Evolutionary conservation across 2,329 filamentous ascomycete species (phyloP), one percentile per base, ranked within the genome.

Genomic region (Pestalotiopsis sp.): DNA sequence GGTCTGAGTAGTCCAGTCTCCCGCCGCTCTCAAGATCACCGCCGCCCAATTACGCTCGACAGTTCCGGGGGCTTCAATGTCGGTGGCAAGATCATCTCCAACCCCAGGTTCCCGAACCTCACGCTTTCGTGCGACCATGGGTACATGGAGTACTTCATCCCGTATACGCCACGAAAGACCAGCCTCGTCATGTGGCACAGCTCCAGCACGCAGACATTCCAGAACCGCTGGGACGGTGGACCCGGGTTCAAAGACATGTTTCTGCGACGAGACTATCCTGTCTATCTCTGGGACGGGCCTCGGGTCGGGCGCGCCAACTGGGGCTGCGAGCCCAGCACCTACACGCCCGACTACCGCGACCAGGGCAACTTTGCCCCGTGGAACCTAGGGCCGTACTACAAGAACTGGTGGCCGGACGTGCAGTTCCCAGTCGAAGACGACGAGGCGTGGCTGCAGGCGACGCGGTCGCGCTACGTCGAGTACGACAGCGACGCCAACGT

Each of bases 231-330:
- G 75, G 79, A 80, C 70, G 79, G 79, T 56, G 79, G 79, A 59
- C 77, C 79, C 38, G 79, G 79, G n/a, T 81, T 75, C 74, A 81
- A 81, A 68, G 79, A 81, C 73, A 80, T 76, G 75, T 80, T 80
- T 64, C 69, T 81, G 59, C 77, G 79, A 45, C 75, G 76, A 4
- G 72, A 77, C 68, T 81, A 81, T 61, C 79, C 79, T 7, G 79
- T 81, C 4, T 81, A 78, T 66, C 78, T 81, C 23, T 80, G 76
- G 77, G 79, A 80, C n/a, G 79, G 77, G 1, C 79, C 79, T 1
- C 74, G 78, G 1, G 74, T 81, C 4, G 79, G 80, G 3, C 75
- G 79, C 1, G 79, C 80, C 2, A 79, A 80, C 66, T 81, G 78
- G 77, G 77, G 72, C n/a, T 81, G 79, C 70, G 75, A 77, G 45